Evolutionary conservation across 2,329 filamentous ascomycete genomes (phyloP), one percentile per base, ranked within the genome.

Genomic region (Thielaviopsis populi): DNA sequence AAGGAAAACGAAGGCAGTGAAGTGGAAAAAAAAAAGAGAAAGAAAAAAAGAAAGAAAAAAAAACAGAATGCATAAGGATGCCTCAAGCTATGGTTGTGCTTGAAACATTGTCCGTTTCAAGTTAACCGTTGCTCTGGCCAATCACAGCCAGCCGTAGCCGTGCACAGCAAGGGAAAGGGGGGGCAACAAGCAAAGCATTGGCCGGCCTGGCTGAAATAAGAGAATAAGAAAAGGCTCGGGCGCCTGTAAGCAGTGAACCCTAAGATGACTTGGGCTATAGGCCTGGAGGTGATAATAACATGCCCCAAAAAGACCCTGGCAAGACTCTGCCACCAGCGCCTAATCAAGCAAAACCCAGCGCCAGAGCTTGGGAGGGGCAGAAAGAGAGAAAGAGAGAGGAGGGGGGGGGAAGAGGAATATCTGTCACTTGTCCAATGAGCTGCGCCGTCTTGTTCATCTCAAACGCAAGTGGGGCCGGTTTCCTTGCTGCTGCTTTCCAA

Each of bases 21-120:
- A 50, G 46, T 13, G 13, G 15, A 10, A 11, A 46, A 46, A 22
- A 6, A 19, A 46, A 22, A 50, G n/a, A 13, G 24, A 24, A 24
- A 24, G 10, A 50, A 33, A 3, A n/a, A 8, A 54, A 30, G 3
- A 54, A 17, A 15, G 7, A 54, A 54, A 22, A 37, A 56, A 27
- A n/a, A 56, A 56, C n/a, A n/a, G n/a, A n/a, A n/a, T n/a, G 53
- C 53, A 56, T 56, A 19, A 56, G 42, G 5, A 6, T 56, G 30
- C 13, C 27, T 33, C 53, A 56, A 56, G 10, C 53, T 56, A 56
- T 56, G 5, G 53, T 17, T 33, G 2, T 56, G 46, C 53, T 56
- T 56, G 53, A 56, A 56, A 56, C 53, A 56, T n/a, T 33, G 17
- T 33, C n/a, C 30, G 53, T 56, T 56, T 56, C 53, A 56, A 37